These are phyloP conservation scores for Peniophora sp. DNA, from an alignment of 1,284 basidiomycete genomes.

Conservation along the genomic window DNA sequence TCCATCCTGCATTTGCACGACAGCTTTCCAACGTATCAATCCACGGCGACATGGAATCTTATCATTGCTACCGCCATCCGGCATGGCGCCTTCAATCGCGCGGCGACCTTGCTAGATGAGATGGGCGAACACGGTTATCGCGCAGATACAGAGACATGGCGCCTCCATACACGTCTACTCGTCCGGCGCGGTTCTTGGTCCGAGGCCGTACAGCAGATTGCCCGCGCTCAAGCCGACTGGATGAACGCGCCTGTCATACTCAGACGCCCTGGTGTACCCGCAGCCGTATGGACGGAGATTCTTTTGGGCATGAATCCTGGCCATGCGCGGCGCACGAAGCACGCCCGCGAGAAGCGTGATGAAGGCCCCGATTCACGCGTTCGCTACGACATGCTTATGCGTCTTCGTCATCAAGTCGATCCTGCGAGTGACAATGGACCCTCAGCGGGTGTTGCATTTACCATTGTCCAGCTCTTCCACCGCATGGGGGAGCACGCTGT, in stretches of 20 bases:
- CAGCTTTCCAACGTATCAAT: slow-evolving; percentile 12
- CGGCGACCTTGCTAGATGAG: slow-evolving; percentile 16
- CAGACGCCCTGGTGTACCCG: slow-evolving; percentile 3
- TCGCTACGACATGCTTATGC: background rate
- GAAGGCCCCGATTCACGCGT: background rate
- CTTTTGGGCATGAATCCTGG: background rate
- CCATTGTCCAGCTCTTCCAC: slow-evolving; percentile 7
- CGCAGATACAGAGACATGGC: slow-evolving; percentile 22
- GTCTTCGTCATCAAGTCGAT: too few relatives aligned
- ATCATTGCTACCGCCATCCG: slow-evolving; percentile 24
- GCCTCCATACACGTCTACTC: slow-evolving; percentile 24
- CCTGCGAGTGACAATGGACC: background rate
- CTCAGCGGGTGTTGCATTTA: slow-evolving; percentile 3
- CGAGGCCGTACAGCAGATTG: slow-evolving; percentile 21
- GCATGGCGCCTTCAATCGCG: slow-evolving; percentile 21
- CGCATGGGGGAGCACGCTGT: slow-evolving; percentile 12
- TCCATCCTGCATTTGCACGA: slow-evolving; percentile 22
- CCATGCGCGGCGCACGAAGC: background rate
- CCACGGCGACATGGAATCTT: slow-evolving; percentile 25
- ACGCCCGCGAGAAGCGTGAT: too few relatives aligned
- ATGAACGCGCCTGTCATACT: slow-evolving; percentile 3
- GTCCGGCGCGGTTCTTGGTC: slow-evolving; percentile 24
- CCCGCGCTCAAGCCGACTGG: slow-evolving; percentile 4
- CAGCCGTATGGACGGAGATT: slow-evolving; percentile 8
- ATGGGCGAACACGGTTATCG: slow-evolving; percentile 21